Evolutionary conservation across 2,329 filamentous ascomycete species (phyloP), one percentile per base, ranked within the genome.

Genomic region (Epichloe bromicola): DNA sequence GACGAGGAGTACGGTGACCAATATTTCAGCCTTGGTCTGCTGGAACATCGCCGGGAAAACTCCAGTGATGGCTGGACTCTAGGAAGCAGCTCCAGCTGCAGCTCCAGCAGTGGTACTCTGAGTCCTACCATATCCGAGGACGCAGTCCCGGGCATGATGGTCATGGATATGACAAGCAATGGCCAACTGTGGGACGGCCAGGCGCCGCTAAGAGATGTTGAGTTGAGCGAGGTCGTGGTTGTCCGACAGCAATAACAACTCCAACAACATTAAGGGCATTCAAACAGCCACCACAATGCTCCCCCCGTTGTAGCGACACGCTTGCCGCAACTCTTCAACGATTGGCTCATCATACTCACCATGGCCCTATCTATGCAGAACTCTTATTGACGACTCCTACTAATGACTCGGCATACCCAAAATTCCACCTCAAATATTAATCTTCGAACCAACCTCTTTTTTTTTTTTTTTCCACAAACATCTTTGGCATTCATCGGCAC

Each of bases 21-120:
- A 48, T 74, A 71, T 56, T 73, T 74, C 48, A 69, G 71, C 26
- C 67, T 76, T 11, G 71, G 71, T 11, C 60, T 75, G 12, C 61
- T 77, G 48, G 71, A 71, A 51, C 63, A 63, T 23, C 66, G 67
- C 15, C 65, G 70, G 33, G 62, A 62, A 38, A 69, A 70, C 54
- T 76, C 90, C 58, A 88, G 85, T 60, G 89, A 95, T 59, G 88
- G 93, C 61, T 95, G 89, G 89, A 91, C 88, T 8, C 79, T 91
- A 44, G 88, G 86, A 54, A 93, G 88, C 58, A 89, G 83, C 50
- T 93, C 86, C 0, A 80, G 85, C 63, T 72, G 67, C 53, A 67
- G 69, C 48, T 74, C 72, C 49, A 70, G 70, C 46, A 74, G 71
- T 56, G 73, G 71, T 19, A 70, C 72, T n/a, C 57, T 75, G 53